These are phyloP conservation scores for Chrysoporthe deuterocubensis DNA, from an alignment of 2,329 filamentous ascomycete species.

Conservation along the genomic window DNA sequence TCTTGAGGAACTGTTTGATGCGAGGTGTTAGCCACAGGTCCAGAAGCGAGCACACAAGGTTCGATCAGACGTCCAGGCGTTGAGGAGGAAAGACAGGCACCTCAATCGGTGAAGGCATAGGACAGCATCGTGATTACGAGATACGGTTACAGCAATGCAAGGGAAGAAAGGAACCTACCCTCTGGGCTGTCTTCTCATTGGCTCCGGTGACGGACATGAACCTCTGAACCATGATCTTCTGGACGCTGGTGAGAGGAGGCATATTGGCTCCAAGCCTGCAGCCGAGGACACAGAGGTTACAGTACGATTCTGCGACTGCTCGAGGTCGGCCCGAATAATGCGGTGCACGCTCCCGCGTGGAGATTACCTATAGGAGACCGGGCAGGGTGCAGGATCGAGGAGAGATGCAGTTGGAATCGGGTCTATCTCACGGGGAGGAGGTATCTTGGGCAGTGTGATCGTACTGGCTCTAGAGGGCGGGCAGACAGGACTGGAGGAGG, in stretches of 20 bases:
- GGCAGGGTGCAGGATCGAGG: constrained; percentile 8
- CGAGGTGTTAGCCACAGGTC: constrained; percentile 13
- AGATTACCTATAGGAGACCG: constrained; percentile 4
- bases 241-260: constrained; percentile 27
- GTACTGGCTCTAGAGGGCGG: background rate
- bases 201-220: constrained; percentile 27
- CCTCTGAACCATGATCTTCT: constrained; percentile 27
- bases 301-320: constrained; percentile 3
- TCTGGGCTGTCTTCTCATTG: constrained; percentile 30
- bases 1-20: constrained; percentile 52
- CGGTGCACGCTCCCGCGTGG: constrained; percentile 22
- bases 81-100: background rate
- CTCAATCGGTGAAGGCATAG: background rate
- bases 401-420: background rate
- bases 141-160: background rate
- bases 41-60: background rate
- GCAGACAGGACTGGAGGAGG: background rate
- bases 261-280: constrained; percentile 17
- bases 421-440: background rate
- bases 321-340: constrained; percentile 24
- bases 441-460: background rate
- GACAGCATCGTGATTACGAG: background rate
- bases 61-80: background rate
- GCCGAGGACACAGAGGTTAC: background rate
- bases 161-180: constrained; percentile 19